Base-by-base conservation (phyloP, 139 green algal genomes). In the Chlamydomonas sphaeroides region DNA sequence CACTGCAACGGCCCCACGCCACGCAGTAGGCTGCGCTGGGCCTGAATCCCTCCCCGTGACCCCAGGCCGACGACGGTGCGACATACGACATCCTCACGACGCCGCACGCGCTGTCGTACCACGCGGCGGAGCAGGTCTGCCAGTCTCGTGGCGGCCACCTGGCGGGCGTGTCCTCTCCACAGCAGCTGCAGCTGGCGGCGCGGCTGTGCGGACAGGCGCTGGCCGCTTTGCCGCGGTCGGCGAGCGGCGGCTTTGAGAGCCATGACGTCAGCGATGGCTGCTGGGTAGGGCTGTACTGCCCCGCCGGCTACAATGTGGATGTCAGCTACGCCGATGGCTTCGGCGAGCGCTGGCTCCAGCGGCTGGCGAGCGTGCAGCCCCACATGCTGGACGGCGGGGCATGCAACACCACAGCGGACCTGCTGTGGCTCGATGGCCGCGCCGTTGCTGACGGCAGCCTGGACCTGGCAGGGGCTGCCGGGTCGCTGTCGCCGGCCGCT, bases 281-380 rank as follows among this genome's bases (percentile, higher is more conserved):
- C 59, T 66, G 59, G 59, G 59, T 66, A 10, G 59, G 59, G 59
- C 59, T 66, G 59, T 66, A 38, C 26, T 66, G 59, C 59, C 59
- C 59, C 28, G n/a, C 14, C 10, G 59, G 59, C 30, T 66, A 38
- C n/a, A 18, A 14, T n/a, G n/a, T 5, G 4, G 59, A 66, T 23
- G 59, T 38, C 10, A 66, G 59, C n/a, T 20, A 32, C 7, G 14
- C 23, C 10, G 59, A 66, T 14, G 59, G 59, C 59, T 66, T 66
- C 1, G 59, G 59, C 10, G 23, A 36, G 30, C 30, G 3, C n/a
- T 11, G 30, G 18, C 14, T 36, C 30, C 59, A 66, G 30, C 30
- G 10, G n/a, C n/a, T 66, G 59, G 59, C 59, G 6, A 8, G n/a
- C 59, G 20, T 28, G 1, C n/a, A 66, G 59, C 59, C 59, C 1